Conservation (phyloP, 352 stramenopile genomes). For the Phytophthora sp. region DNA sequence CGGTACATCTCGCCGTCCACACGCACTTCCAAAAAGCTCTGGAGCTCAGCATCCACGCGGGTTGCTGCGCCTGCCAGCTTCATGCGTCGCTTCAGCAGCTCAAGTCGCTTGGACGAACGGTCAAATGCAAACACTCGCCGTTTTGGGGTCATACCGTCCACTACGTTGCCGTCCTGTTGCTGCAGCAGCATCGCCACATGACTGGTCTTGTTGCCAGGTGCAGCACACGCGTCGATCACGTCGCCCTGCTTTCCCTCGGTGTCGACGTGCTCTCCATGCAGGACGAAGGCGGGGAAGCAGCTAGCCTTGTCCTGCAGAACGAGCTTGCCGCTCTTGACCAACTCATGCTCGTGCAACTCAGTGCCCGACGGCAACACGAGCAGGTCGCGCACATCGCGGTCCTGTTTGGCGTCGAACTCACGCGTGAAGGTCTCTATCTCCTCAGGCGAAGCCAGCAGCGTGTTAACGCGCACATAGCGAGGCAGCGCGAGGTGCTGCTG, state of each 20-base stretch:
- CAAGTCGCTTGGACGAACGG: constrained; percentile 85
- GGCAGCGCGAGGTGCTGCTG: constrained; percentile 70
- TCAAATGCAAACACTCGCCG: constrained; percentile 96
- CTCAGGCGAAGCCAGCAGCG: constrained; percentile 63
- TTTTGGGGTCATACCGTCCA: constrained; percentile 36
- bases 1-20: constrained; percentile 72
- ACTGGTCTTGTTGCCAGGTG: constrained; percentile 99
- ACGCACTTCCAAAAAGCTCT: constrained; percentile 94
- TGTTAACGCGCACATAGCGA: constrained; percentile 96
- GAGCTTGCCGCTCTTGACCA: constrained; percentile 87
- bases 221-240: constrained; percentile 96
- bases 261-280: constrained; percentile 82
- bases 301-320: constrained; percentile 98
- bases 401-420: constrained; percentile 65
- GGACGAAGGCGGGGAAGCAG: constrained; percentile 96
- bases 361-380: constrained; percentile 91
- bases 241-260: constrained; percentile 62
- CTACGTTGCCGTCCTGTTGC: constrained; percentile 59
- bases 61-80: constrained; percentile 74
- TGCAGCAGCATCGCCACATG: constrained; percentile 95
- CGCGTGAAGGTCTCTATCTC: constrained; percentile 55
- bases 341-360: constrained; percentile 84
- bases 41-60: constrained; percentile 82
- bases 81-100: constrained; percentile 91
- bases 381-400: constrained; percentile 91